Conservation (phyloP, 768 basidiomycete genomes). For the Xerocomus spinulosus region DNA sequence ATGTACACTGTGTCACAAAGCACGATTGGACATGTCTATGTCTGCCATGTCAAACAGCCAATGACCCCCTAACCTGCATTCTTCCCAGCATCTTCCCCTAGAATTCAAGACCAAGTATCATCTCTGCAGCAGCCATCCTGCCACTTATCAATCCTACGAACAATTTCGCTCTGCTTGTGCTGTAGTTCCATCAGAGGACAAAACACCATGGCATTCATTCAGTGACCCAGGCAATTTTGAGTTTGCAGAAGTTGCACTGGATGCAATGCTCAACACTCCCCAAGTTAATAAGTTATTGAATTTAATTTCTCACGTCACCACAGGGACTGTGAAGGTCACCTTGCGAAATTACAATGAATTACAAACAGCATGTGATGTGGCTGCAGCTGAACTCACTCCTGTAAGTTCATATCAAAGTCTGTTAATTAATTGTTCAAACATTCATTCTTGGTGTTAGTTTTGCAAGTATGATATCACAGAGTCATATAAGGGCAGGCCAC, state of each 20-base stretch:
- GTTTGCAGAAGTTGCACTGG: slow-evolving; percentile 7
- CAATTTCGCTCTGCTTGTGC: slow-evolving; percentile 4
- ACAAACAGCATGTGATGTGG: neutral
- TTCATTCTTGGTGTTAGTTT: too few relatives aligned
- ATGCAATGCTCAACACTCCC: slow-evolving; percentile 8
- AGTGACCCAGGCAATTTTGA: slow-evolving; percentile 3
- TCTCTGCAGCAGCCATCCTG: slow-evolving; percentile 11
- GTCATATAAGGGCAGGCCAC: too few relatives aligned
- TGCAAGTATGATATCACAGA: too few relatives aligned
- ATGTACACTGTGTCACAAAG: neutral
- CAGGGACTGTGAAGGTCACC: slow-evolving; percentile 18
- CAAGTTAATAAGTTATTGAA: slow-evolving; percentile 4
- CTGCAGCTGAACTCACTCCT: slow-evolving; percentile 1
- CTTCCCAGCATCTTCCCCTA: neutral
- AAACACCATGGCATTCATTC: slow-evolving; percentile 6
- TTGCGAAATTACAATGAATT: slow-evolving; percentile 1
- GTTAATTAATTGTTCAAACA: too few relatives aligned
- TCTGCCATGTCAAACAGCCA: neutral
- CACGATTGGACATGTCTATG: neutral
- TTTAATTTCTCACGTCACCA: neutral
- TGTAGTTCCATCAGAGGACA: slow-evolving; percentile 1
- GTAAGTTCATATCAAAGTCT: neutral
- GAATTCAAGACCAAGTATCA: slow-evolving; percentile 24
- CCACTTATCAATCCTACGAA: slow-evolving; percentile 9
- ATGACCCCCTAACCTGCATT: neutral